Evolutionary conservation across 2,329 filamentous ascomycete species (phyloP).

Genomic region (Aplosporella prunicola): DNA sequence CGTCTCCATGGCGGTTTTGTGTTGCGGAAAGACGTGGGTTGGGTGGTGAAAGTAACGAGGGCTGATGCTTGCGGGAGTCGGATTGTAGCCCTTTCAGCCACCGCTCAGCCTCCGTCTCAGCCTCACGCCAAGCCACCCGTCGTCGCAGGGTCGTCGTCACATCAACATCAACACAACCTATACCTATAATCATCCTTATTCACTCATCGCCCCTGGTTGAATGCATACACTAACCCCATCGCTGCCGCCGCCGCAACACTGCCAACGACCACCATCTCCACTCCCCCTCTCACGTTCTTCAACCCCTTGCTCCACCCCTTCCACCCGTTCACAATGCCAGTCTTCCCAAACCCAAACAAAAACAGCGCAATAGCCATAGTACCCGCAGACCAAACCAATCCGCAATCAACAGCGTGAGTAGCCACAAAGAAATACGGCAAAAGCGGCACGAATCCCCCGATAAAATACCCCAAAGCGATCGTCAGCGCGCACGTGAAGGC

Average conservation of each 20-base stretch:
- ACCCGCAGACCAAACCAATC: slow-evolving; percentile 40
- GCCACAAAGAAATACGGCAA: slow-evolving; percentile 41
- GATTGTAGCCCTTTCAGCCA: no score
- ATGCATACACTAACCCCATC: not conserved
- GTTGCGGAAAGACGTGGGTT: no score
- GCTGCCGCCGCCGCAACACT: slow-evolving; percentile 1
- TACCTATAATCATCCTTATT: no score
- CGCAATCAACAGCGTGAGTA: slow-evolving; percentile 23
- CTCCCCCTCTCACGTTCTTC: not conserved
- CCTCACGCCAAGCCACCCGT: no score
- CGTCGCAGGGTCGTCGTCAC: no score
- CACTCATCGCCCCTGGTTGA: no score
- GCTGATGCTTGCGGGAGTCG: no score
- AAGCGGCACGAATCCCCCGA: slow-evolving; percentile 39
- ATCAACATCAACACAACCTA: no score
- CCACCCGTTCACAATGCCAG: slow-evolving; percentile 14
- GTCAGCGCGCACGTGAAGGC: slow-evolving; percentile 50
- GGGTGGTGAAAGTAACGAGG: no score
- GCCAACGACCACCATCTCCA: slow-evolving; percentile 5
- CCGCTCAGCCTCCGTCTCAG: no score
- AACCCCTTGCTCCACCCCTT: not conserved
- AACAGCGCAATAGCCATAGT: slow-evolving; percentile 40
- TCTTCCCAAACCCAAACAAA: slow-evolving; percentile 42
- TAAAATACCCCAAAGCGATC: slow-evolving; percentile 59
- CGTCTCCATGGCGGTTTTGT: slow-evolving; percentile 7